Percentiles rank a stretch among this genome's conserved stretches.
phyloP scores from a whole-genome alignment of 2,329 filamentous ascomycete genomes.

The Emericellopsis cladophorae region DNA sequence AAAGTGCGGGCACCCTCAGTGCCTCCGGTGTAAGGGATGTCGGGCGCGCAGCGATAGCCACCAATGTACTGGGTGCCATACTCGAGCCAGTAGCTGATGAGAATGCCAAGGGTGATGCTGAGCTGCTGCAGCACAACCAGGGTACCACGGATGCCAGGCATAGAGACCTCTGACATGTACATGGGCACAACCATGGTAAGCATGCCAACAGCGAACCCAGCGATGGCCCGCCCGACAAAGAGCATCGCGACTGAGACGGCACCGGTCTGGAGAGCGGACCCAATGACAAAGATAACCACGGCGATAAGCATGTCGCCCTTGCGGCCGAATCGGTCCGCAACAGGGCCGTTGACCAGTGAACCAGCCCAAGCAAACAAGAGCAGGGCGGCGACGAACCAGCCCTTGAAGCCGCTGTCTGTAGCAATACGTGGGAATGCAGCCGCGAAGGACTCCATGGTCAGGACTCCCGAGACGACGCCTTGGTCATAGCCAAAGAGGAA shows the following conservation, averaged over 20 bases:
- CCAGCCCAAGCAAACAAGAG: slow-evolving; percentile 35
- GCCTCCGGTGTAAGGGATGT: slow-evolving; percentile 30
- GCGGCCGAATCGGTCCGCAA: slow-evolving; percentile 20
- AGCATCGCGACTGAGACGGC: slow-evolving; percentile 25
- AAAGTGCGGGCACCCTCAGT: slow-evolving; percentile 22
- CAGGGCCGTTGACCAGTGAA: slow-evolving; percentile 27
- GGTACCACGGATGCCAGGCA: slow-evolving; percentile 32
- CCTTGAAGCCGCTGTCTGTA: slow-evolving; percentile 31
- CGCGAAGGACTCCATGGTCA: slow-evolving; percentile 14
- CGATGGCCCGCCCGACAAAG: slow-evolving; percentile 27
- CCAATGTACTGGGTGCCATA: slow-evolving; percentile 9
- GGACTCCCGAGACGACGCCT: slow-evolving; percentile 24
- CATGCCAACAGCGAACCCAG: slow-evolving; percentile 29
- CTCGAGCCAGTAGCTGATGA: slow-evolving; percentile 27
- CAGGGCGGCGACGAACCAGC: slow-evolving; percentile 38
- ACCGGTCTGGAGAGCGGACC: slow-evolving; percentile 28
- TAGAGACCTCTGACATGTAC: slow-evolving; percentile 33
- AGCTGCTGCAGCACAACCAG: slow-evolving; percentile 30
- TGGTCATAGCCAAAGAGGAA: slow-evolving; percentile 27
- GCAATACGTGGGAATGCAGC: slow-evolving; percentile 26
- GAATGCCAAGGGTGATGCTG: slow-evolving; percentile 27
- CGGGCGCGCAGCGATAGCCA: slow-evolving; percentile 31
- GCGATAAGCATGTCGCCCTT: slow-evolving; percentile 21
- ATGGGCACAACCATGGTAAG: slow-evolving; percentile 25
- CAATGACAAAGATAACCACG: slow-evolving; percentile 23